Percentiles rank a stretch among this genome's conserved stretches.
Conservation (phyloP, 2,329 filamentous ascomycete genomes). For the Aureobasidium sp. region DNA sequence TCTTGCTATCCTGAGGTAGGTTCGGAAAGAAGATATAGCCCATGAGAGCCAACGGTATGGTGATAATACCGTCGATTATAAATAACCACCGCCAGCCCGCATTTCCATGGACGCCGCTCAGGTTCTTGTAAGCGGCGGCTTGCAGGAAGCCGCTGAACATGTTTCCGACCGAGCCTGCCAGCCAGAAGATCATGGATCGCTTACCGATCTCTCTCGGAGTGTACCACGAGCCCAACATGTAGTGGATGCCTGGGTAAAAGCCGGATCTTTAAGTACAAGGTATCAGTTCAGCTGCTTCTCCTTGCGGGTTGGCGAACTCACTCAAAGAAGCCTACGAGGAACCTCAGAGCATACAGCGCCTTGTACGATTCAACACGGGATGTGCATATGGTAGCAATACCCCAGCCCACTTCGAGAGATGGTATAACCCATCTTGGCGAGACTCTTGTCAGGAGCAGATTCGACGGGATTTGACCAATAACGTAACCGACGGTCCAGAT, state of each 20-base stretch:
- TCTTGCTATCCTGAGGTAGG: constrained; percentile 31
- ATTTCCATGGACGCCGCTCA: constrained; percentile 43
- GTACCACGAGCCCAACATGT: constrained; percentile 55
- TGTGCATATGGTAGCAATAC: constrained; percentile 33
- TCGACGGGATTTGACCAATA: constrained; percentile 32
- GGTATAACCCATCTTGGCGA: constrained; percentile 30
- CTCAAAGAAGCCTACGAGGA: constrained; percentile 45
- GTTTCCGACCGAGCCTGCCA: constrained; percentile 51
- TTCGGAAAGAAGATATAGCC: constrained; percentile 49
- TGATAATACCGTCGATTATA: constrained; percentile 50
- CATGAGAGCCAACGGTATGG: constrained; percentile 46
- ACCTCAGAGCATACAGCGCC: constrained; percentile 34
- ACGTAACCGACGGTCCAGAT: constrained; percentile 26
- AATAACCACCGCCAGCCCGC: constrained; percentile 52
- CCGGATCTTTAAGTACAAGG: constrained; percentile 28
- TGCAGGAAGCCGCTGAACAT: constrained; percentile 58
- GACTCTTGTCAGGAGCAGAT: constrained; percentile 30
- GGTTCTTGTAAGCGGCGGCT: constrained; percentile 39
- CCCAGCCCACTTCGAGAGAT: constrained; percentile 34
- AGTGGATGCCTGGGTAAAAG: constrained; percentile 52
- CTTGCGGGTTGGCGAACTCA: background rate
- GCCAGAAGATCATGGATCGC: constrained; percentile 53
- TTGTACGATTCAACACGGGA: constrained; percentile 31
- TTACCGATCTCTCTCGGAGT: constrained; percentile 54
- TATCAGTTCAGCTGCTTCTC: background rate